phyloP scores from a whole-genome alignment of 2,329 filamentous ascomycete genomes.

The Alternaria viburni region DNA sequence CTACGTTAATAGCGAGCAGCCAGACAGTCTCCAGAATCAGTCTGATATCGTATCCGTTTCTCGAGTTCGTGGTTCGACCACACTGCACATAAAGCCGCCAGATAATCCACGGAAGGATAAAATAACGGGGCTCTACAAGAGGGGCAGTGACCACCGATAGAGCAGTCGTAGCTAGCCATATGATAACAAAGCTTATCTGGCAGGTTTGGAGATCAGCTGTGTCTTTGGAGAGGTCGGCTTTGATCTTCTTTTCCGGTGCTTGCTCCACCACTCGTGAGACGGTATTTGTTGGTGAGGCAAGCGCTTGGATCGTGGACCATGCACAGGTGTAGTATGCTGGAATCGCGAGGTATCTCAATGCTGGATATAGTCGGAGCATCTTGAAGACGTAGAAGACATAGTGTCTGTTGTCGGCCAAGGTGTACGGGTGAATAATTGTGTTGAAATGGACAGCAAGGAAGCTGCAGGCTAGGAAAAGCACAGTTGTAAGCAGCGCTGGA shows the following conservation, averaged over 20 bases:
- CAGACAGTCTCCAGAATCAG: slow-evolving; percentile 71
- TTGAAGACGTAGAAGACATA: slow-evolving; percentile 98
- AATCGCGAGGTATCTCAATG: slow-evolving; percentile 70
- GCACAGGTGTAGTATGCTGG: slow-evolving; percentile 73
- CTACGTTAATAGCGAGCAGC: slow-evolving; percentile 69
- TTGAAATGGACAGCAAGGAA: slow-evolving; percentile 72
- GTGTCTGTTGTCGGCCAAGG: slow-evolving; percentile 92
- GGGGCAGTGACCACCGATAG: slow-evolving; percentile 87
- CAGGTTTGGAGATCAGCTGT: slow-evolving; percentile 16
- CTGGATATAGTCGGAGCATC: slow-evolving; percentile 70
- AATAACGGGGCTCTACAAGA: slow-evolving; percentile 93
- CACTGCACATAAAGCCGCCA: slow-evolving; percentile 81
- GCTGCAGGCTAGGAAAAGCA: slow-evolving; percentile 48
- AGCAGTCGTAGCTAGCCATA: slow-evolving; percentile 72
- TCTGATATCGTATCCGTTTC: slow-evolving; percentile 45
- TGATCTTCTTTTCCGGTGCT: neutral
- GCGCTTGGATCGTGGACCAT: slow-evolving; percentile 70
- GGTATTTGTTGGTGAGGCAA: slow-evolving; percentile 53
- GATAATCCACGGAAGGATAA: slow-evolving; percentile 92
- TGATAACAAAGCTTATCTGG: slow-evolving; percentile 57
- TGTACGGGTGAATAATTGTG: slow-evolving; percentile 95
- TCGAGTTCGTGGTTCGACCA: slow-evolving; percentile 32
- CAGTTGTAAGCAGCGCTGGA: slow-evolving; percentile 35
- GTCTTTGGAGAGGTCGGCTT: slow-evolving; percentile 9
- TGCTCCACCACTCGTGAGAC: slow-evolving; percentile 2